These are phyloP conservation scores for Brasilioporus rufonigricans DNA, from an alignment of 768 basidiomycete species.

Conservation along the genomic window DNA sequence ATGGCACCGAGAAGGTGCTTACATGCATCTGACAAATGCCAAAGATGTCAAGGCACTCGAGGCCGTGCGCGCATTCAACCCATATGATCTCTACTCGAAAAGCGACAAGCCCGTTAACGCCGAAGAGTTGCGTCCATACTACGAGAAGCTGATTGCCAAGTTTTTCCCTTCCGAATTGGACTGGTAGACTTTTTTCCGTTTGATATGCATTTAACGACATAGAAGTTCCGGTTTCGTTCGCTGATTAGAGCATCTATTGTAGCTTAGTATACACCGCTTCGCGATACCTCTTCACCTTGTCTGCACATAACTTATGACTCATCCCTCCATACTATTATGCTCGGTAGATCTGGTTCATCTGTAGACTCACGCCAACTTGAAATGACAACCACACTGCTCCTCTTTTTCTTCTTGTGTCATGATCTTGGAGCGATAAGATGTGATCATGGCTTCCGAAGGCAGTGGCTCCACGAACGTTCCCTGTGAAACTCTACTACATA, in stretches of 20 bases:
- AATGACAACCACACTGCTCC: not conserved
- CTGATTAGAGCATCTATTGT: constrained; percentile 5
- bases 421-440: constrained; percentile 22
- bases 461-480: constrained; percentile 19
- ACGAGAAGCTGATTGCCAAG: constrained; percentile 75
- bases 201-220: constrained; percentile 1
- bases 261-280: not conserved
- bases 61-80: constrained; percentile 87
- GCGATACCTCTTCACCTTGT: not conserved
- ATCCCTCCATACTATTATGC: not conserved
- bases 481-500: constrained; percentile 1
- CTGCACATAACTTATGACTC: constrained; percentile 19
- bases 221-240: not conserved
- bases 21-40: constrained; percentile 73
- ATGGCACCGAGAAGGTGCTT: constrained; percentile 90
- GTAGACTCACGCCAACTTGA: not conserved
- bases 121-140: constrained; percentile 75
- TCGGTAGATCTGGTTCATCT: constrained; percentile 1
- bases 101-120: constrained; percentile 65
- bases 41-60: constrained; percentile 62
- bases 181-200: constrained; percentile 54
- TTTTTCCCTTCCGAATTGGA: constrained; percentile 82
- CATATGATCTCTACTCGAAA: constrained; percentile 94
- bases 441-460: not conserved
- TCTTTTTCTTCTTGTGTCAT: not conserved